These are phyloP conservation scores for Emmonsiellopsis sp. DNA, from an alignment of 2,329 filamentous ascomycete species.

Conservation along the genomic window DNA sequence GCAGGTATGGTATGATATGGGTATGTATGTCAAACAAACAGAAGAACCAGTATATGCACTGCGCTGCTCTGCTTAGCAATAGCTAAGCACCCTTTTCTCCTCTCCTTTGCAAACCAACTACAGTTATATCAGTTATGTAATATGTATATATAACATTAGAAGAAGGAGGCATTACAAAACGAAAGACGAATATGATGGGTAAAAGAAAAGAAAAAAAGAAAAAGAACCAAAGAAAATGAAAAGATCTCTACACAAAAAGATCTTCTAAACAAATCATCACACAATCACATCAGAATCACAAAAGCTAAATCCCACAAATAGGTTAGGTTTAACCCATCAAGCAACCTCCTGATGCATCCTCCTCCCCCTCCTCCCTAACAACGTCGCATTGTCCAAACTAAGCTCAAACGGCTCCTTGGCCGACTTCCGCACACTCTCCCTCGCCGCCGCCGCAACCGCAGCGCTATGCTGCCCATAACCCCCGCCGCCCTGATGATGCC, in stretches of 20 bases:
- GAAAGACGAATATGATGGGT: neutral
- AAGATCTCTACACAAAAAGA: neutral
- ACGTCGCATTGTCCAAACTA: constrained; percentile 79
- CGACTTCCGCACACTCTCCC: constrained; percentile 64
- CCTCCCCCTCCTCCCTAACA: constrained; percentile 63
- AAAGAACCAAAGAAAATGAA: neutral
- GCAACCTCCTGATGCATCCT: constrained; percentile 25
- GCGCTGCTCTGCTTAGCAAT: no score
- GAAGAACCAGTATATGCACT: no score
- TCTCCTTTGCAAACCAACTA: no score
- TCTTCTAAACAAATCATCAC: neutral
- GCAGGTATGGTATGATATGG: no score
- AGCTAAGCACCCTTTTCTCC: no score
- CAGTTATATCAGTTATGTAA: no score
- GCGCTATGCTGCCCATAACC: constrained; percentile 89
- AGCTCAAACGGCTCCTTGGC: constrained; percentile 84
- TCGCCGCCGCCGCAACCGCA: constrained; percentile 71
- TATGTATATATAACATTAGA: no score
- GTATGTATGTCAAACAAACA: no score
- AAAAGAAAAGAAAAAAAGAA: neutral
- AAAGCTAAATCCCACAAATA: neutral
- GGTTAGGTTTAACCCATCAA: constrained; percentile 11
- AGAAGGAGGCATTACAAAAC: neutral
- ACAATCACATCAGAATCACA: neutral
- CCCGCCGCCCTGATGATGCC: constrained; percentile 41